Evolutionary conservation across 768 basidiomycete species (phyloP).

Genomic region (Suillus subaureus): DNA sequence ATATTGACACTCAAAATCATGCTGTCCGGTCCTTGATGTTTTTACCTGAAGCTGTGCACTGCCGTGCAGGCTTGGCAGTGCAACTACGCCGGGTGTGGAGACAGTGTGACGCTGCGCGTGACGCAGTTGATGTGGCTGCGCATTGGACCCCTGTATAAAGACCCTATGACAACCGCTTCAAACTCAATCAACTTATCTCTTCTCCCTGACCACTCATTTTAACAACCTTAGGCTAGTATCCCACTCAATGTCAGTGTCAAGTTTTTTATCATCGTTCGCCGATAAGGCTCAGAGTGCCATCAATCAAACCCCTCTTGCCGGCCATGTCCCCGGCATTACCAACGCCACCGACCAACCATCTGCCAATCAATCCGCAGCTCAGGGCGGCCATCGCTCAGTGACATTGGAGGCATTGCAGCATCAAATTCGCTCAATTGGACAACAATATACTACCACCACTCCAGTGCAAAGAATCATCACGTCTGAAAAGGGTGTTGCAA

Average conservation of each 20-base stretch:
- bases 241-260: constrained; percentile 56
- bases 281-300: constrained; percentile 79
- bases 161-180: constrained; percentile 21
- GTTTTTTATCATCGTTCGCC: constrained; percentile 66
- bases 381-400: constrained; percentile 48
- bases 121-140: constrained; percentile 11
- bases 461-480: constrained; percentile 83
- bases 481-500: constrained; percentile 71
- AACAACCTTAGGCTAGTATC: constrained; percentile 14
- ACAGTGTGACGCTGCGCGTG: constrained; percentile 10
- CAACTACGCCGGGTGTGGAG: no score
- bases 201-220: constrained; percentile 7
- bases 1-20: constrained; percentile 21
- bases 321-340: constrained; percentile 50
- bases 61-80: background rate
- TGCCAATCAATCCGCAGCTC: constrained; percentile 44
- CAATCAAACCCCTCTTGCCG: constrained; percentile 59
- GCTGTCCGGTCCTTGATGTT: background rate
- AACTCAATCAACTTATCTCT: background rate
- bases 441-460: constrained; percentile 70
- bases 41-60: background rate
- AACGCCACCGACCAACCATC: constrained; percentile 43
- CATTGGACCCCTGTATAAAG: constrained; percentile 13
- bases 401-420: constrained; percentile 67
- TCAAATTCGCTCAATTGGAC: constrained; percentile 71